phyloP scores from a whole-genome alignment of 2,329 filamentous ascomycete genomes.

The Penicillium griseofulvum region DNA sequence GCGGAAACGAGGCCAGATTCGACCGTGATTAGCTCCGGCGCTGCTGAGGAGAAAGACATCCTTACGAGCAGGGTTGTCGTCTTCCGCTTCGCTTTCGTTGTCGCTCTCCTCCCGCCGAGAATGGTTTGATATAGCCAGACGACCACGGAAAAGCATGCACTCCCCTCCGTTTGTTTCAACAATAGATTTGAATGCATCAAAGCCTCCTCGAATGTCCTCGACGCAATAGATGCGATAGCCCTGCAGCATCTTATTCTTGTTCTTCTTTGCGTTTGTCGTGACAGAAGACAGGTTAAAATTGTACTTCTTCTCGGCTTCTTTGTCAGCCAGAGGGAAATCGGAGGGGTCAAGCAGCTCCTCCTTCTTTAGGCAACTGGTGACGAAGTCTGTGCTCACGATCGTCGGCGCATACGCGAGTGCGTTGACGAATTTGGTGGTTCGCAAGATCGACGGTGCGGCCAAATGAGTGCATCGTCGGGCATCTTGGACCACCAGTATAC shows the following conservation, averaged over 20 bases:
- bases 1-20: constrained; percentile 76
- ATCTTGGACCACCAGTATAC: constrained; percentile 76
- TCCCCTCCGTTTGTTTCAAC: constrained; percentile 84
- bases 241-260: constrained; percentile 72
- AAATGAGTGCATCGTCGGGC: constrained; percentile 77
- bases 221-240: constrained; percentile 83
- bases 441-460: constrained; percentile 79
- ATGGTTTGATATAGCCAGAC: constrained; percentile 65
- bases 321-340: constrained; percentile 68
- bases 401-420: constrained; percentile 77
- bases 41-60: constrained; percentile 83
- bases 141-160: constrained; percentile 73
- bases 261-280: constrained; percentile 67
- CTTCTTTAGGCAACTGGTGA: constrained; percentile 71
- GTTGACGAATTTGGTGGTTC: constrained; percentile 90
- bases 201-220: constrained; percentile 72
- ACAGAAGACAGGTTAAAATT: constrained; percentile 67
- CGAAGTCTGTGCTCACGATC: constrained; percentile 73
- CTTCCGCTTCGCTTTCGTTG: constrained; percentile 52
- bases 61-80: constrained; percentile 61
- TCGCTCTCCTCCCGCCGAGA: constrained; percentile 52
- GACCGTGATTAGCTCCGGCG: constrained; percentile 62
- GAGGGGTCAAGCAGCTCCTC: constrained; percentile 63
- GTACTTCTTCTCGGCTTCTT: constrained; percentile 68
- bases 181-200: constrained; percentile 81